Evolutionary conservation across 257 asterid genomes (phyloP), one percentile per base, ranked within the genome.

Genomic region (Avicennia marina): DNA sequence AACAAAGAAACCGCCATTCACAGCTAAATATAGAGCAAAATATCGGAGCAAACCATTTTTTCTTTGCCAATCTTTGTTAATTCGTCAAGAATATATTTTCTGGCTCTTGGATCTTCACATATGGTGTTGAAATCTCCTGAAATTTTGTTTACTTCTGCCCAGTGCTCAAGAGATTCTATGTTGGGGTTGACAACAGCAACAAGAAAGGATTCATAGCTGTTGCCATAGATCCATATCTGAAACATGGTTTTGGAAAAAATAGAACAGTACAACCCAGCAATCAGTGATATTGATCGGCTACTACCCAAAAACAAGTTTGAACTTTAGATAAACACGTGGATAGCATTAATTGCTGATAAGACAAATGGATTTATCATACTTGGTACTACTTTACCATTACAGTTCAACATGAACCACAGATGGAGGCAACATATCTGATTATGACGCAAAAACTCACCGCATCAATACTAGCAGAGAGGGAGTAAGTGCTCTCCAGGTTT

Each of bases 141-240:
- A 11, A 76, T 42, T 29, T 65, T 69, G 67, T 80, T 85, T 34
- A 16, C 75, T 62, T 72, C 80, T 0, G 84, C 93, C 93, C 89
- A 84, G 24, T 53, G 61, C 74, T 73, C 67, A 34, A 84, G 75
- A 21, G 74, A 66, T 49, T 66, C 81, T 29, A 38, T 50, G 56
- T 82, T 87, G n/a, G 96, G 96, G 76, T 82, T 87, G 58, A 78
- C 84, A 10, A 84, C 81, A 21, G 96, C 91, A 58, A 87, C 86
- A 48, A 87, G 95, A 62, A 78, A 84, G 58, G 96, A 80, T 67
- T 87, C 83, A 26, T 65, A 87, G 69, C 95, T 82, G 80, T 73
- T 87, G 4, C 96, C 96, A 0, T 87, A 87, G 15, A 84, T 42
- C 95, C 96, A 87, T 64, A 84, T 82, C 96, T 87, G 91, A 45